Conservation (phyloP, 2,329 filamentous ascomycete genomes). For the Colletotrichum sansevieriae region DNA sequence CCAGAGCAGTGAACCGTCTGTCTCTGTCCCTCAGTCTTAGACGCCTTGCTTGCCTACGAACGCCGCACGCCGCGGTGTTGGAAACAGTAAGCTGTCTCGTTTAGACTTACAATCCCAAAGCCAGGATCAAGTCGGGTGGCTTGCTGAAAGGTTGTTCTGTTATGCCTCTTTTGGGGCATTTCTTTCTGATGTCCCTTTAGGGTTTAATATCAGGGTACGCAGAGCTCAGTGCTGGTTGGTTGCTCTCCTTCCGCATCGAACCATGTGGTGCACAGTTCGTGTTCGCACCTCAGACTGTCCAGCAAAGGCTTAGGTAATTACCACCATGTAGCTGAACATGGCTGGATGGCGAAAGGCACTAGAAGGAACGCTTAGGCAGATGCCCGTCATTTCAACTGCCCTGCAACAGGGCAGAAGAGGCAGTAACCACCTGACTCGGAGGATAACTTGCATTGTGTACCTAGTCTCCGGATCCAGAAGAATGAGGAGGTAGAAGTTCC, state of each 20-base stretch:
- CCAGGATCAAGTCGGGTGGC: background rate
- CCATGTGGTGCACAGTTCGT: too few relatives aligned
- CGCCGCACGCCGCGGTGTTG: background rate
- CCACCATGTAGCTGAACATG: too few relatives aligned
- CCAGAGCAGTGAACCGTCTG: background rate
- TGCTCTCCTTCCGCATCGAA: background rate
- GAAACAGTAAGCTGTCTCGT: background rate
- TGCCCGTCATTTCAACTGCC: constrained; percentile 5
- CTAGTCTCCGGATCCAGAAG: background rate
- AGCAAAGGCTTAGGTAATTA: constrained; percentile 3
- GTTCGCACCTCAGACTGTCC: background rate
- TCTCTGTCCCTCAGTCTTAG: background rate
- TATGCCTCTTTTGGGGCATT: background rate
- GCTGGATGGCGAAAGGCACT: too few relatives aligned
- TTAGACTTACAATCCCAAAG: background rate
- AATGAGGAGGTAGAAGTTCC: background rate
- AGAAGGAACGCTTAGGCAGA: background rate
- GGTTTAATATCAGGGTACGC: constrained; percentile 5
- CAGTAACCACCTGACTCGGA: constrained; percentile 1
- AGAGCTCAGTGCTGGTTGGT: constrained; percentile 2
- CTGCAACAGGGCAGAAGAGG: background rate
- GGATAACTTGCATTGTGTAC: background rate
- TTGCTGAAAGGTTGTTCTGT: background rate
- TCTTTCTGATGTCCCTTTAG: constrained; percentile 2
- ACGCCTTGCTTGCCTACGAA: constrained; percentile 1